A percentile compares a stretch with the other conserved stretches of the same genome.
phyloP scores from a whole-genome alignment of 176 grass and related monocot species.

The Leersia perrieri region DNA sequence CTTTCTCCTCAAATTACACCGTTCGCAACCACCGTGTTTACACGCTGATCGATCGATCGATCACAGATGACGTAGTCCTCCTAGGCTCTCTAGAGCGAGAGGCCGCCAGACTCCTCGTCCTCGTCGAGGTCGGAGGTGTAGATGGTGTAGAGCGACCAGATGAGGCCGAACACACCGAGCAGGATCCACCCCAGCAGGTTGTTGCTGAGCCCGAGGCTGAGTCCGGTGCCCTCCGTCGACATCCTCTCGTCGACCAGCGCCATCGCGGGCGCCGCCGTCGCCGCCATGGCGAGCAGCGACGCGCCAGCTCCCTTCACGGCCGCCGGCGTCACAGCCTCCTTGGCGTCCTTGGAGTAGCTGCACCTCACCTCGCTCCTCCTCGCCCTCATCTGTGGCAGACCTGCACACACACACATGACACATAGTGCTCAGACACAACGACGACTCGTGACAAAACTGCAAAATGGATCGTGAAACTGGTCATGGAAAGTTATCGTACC shows the following conservation, averaged over 20 bases:
- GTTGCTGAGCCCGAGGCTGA: conserved; percentile 91
- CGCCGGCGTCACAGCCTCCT: conserved; percentile 20
- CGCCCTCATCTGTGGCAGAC: conserved; percentile 61
- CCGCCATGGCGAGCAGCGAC: conserved; percentile 42
- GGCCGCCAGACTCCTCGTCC: conserved; percentile 91
- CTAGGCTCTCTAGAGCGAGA: conserved; percentile 55
- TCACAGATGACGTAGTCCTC: no score
- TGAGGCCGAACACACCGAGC: conserved; percentile 80
- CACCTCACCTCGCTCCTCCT: conserved; percentile 55
- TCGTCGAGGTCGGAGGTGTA: conserved; percentile 92
- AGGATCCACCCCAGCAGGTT: conserved; percentile 93
- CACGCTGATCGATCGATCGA: not conserved
- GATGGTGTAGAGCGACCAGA: conserved; percentile 88
- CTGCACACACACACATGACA: conserved; percentile 30
- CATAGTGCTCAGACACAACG: not conserved
- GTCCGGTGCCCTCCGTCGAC: conserved; percentile 92
- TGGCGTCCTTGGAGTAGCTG: conserved; percentile 59
- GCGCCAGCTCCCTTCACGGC: conserved; percentile 25
- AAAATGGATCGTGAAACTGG: not conserved
- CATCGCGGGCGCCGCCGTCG: conserved; percentile 56
- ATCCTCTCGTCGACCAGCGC: conserved; percentile 95
- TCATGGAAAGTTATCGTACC: conserved; percentile 26
- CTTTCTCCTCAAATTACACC: conserved; percentile 23
- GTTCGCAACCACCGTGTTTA: not conserved
- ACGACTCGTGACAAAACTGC: not conserved